Base-by-base conservation (phyloP, 306 rosid genomes). In the Prinsepia uniflora region DNA sequence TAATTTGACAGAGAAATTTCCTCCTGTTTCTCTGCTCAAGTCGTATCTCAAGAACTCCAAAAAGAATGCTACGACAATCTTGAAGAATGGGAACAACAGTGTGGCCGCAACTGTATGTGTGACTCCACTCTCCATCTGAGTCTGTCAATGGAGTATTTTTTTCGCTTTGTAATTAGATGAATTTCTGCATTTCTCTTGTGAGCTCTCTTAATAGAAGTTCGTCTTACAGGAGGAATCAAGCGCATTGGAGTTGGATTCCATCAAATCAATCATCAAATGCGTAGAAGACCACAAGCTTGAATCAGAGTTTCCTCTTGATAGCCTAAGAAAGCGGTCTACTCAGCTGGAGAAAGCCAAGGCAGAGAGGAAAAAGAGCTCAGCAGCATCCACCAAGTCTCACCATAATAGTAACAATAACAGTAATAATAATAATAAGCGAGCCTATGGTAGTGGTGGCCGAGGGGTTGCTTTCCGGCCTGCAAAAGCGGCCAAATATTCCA, bases 221-320 rank as follows among this genome's bases (percentile, higher is more conserved):
- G 54, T 76, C 68, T 75, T 82, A 45, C 84, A 90, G 96, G 95
- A 90, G 57, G 90, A 86, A 58, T 81, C 92, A 0, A 84, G 52
- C 79, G 81, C 82, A 70, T 53, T 73, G 68, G 96, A 90, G 79
- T 77, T 88, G 75, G 81, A 81, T 79, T 86, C 87, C 54, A 72
- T 86, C 11, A 88, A 64, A 85, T 84, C 91, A 71, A 72, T 84
- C 41, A 83, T 90, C 78, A 90, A 80, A 85, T 90, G 96, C 58
- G 90, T 88, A 60, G 96, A 90, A 79, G 96, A 90, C 84, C 89
- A 83, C 89, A 90, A 90, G 72, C 87, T 90, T 39, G 92, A 90
- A 76, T 83, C 90, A 40, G 92, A 86, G 67, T 90, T 88, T 61
- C 71, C 77, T 68, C 79, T 88, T 42, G 89, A 86, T 36, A 74